These are phyloP conservation scores for Chenopodium formosanum DNA, from an alignment of 148 eudicot genomes.

Conservation along the genomic window DNA sequence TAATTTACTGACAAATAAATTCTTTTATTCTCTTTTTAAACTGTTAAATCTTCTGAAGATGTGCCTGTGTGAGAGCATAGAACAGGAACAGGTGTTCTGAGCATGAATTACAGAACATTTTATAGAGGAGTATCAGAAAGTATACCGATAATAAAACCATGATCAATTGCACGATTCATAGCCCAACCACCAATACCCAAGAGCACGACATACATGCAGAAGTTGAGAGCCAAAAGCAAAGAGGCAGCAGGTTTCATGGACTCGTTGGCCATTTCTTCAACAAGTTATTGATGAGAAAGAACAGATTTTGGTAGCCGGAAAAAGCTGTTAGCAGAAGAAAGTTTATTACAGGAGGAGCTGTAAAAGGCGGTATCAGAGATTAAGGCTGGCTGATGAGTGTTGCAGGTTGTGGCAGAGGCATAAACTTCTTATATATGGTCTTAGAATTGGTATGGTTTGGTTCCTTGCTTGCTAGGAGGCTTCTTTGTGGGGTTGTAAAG, in stretches of 20 bases:
- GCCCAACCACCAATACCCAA: constrained; percentile 84
- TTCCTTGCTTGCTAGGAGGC: constrained; percentile 65
- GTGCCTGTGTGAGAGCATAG: background rate
- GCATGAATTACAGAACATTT: background rate
- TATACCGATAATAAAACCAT: constrained; percentile 76
- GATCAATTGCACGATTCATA: constrained; percentile 59
- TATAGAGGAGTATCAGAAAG: background rate
- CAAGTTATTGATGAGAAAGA: background rate
- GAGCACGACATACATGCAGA: constrained; percentile 75
- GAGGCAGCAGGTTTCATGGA: constrained; percentile 49
- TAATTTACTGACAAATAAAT: background rate
- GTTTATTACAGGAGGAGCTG: background rate
- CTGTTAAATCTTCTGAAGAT: no score
- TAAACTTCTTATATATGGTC: constrained; percentile 10
- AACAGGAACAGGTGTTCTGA: background rate
- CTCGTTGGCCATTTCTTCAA: constrained; percentile 44
- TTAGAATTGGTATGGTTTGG: constrained; percentile 16
- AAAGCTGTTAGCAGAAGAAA: constrained; percentile 3
- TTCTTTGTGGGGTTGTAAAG: constrained; percentile 51
- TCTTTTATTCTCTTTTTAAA: no score
- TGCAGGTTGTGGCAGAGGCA: constrained; percentile 24
- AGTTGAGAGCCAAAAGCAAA: constrained; percentile 70
- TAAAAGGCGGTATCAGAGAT: background rate
- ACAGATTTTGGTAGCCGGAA: background rate
- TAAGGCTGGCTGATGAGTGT: background rate